These are phyloP conservation scores for Verticillium dahliae DNA, from an alignment of 2,329 filamentous ascomycete species.

Conservation along the genomic window DNA sequence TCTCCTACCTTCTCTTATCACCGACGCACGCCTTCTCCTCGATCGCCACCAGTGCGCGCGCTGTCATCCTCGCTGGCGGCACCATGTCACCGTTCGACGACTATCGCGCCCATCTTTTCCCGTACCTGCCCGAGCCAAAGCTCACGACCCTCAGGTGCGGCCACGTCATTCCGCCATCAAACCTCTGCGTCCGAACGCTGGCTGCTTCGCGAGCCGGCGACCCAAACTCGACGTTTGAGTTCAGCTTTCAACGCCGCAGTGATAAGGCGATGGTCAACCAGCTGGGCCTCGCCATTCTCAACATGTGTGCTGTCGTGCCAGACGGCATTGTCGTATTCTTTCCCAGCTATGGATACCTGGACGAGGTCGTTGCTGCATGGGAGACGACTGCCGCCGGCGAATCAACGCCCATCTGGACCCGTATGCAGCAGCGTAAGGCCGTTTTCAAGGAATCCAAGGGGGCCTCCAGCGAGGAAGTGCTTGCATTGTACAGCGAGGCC, in stretches of 20 bases:
- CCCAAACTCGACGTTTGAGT: constrained; percentile 60
- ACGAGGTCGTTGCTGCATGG: constrained; percentile 64
- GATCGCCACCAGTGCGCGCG: constrained; percentile 75
- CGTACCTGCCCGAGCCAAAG: constrained; percentile 55
- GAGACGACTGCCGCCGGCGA: constrained; percentile 25
- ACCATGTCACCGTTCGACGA: constrained; percentile 98
- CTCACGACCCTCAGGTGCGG: constrained; percentile 85
- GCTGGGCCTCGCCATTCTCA: constrained; percentile 66
- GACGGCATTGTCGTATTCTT: constrained; percentile 95
- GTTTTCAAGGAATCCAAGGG: constrained; percentile 55
- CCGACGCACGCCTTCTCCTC: constrained; percentile 87
- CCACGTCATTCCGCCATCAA: constrained; percentile 81
- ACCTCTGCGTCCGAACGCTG: constrained; percentile 73
- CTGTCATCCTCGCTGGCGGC: constrained; percentile 85
- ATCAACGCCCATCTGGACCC: constrained; percentile 48
- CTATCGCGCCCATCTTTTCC: constrained; percentile 81
- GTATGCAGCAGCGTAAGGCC: constrained; percentile 51
- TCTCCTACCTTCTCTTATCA: constrained; percentile 85
- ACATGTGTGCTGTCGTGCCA: constrained; percentile 66
- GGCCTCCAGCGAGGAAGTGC: constrained; percentile 58
- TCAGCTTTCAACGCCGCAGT: constrained; percentile 74
- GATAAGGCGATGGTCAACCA: constrained; percentile 64
- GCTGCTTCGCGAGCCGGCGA: constrained; percentile 30
- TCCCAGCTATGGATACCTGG: constrained; percentile 86
- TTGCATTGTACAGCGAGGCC: constrained; percentile 65